Base-by-base conservation (phyloP, 2,329 filamentous ascomycete genomes). In the Cladobotryum mycophilum region DNA sequence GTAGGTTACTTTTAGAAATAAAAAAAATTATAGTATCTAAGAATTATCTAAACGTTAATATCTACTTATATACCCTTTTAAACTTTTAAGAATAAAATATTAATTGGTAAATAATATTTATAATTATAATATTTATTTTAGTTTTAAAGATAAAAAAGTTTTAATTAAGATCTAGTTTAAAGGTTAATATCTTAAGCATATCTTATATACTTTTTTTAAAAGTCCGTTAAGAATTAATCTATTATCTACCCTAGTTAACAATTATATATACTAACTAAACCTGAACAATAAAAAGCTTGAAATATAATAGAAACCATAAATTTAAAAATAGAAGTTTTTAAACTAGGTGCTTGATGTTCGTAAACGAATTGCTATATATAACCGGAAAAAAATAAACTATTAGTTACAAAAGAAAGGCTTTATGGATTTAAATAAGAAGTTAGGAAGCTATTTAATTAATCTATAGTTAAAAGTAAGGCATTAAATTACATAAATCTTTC, bases 211-310 rank as follows among this genome's bases (percentile, higher is more conserved):
- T 0, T 36, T 63, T 0, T 72, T 75, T 30, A 55, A 47, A 1
- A 50, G 56, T 0, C 11, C 17, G 1, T 13, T 44, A 1, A 54
- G 22, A 3, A 71, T 64, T 33, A 80, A 82, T 54, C 63, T 85
- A 0, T 84, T 82, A 0, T 55, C 56, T 0, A 58, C 68, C 0
- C 65, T 87, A 0, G 56, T 82, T 0, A 61, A 76, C 0, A 64
- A 73, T 8, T 84, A 77, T 47, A 67, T 78, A 0, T 82, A 87
- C 55, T 86, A 81, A 80, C 66, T 85, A 5, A 68, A 85, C 41
- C 14, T 82, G 0, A 42, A 20, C 0, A 61, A 53, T 0, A 53
- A 58, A 0, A 44, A 55, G 0, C 47, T 87, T 0, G 76, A 85
- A 41, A 75, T 84, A 20, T 69, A 81, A 9, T 70, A 69, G 8